Conservation (phyloP, 2,329 filamentous ascomycete species). For the Bretziella fagacearum region DNA sequence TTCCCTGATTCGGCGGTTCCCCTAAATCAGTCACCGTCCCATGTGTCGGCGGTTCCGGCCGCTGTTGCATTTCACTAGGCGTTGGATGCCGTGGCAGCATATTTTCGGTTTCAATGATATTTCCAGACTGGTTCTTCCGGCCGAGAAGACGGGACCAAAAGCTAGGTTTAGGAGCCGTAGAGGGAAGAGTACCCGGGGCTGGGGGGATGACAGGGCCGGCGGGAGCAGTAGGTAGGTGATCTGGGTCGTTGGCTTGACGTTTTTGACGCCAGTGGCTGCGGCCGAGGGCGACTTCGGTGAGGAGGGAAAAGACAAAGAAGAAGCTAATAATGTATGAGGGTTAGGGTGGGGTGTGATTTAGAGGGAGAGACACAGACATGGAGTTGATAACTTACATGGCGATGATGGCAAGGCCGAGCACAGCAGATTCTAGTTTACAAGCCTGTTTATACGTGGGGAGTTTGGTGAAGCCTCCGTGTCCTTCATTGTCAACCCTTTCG, state of each 20-base stretch:
- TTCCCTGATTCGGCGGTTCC: not conserved
- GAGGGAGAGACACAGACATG: not conserved
- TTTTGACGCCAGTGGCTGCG: constrained; percentile 60
- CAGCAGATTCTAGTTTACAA: constrained; percentile 61
- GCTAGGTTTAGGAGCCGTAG: constrained; percentile 19
- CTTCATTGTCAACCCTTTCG: constrained; percentile 4
- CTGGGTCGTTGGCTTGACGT: constrained; percentile 38
- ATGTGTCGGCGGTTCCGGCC: not conserved
- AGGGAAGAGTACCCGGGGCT: not conserved
- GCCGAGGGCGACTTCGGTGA: constrained; percentile 50
- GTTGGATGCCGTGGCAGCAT: constrained; percentile 26
- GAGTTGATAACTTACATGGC: constrained; percentile 40
- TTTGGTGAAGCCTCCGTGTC: constrained; percentile 27
- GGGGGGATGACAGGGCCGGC: constrained; percentile 3
- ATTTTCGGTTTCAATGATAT: constrained; percentile 19
- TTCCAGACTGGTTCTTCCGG: constrained; percentile 16
- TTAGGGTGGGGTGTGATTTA: not conserved
- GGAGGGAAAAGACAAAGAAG: constrained; percentile 58
- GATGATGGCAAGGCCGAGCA: constrained; percentile 62
- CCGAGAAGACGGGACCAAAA: constrained; percentile 23
- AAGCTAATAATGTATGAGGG: constrained; percentile 27
- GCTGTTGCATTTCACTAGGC: constrained; percentile 24
- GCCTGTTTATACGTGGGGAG: constrained; percentile 34
- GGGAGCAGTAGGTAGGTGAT: constrained; percentile 10
- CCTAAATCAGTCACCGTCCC: not conserved